A percentile compares a stretch with the other conserved stretches of the same genome.
phyloP scores from a whole-genome alignment of 495 filamentous ascomycete species.

The Aspergillus egyptiacus region DNA sequence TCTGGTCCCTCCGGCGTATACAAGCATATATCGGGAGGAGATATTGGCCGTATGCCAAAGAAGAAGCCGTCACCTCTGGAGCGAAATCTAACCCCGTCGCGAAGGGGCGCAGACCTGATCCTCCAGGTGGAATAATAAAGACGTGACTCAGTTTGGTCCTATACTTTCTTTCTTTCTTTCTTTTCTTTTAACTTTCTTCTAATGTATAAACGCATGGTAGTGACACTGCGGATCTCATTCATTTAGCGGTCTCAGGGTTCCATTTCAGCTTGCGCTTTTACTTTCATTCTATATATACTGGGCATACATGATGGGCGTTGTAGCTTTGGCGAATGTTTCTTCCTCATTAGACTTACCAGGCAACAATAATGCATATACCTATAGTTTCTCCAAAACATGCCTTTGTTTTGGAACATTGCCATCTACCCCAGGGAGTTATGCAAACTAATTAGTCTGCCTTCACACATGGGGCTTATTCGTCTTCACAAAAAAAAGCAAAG shows the following conservation, averaged over 20 bases:
- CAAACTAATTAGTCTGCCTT: too few relatives aligned
- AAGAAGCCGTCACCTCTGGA: constrained; percentile 26
- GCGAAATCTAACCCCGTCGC: constrained; percentile 35
- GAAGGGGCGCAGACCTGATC: constrained; percentile 32
- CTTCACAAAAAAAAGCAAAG: too few relatives aligned
- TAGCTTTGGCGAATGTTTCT: neutral
- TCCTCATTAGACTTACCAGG: neutral
- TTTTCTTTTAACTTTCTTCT: neutral
- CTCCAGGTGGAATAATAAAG: constrained; percentile 33
- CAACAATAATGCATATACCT: neutral
- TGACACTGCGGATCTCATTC: neutral
- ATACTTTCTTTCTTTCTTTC: too few relatives aligned
- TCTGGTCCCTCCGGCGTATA: constrained; percentile 5
- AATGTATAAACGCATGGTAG: constrained; percentile 2
- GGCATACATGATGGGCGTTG: neutral
- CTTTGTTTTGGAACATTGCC: too few relatives aligned
- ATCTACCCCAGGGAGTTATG: too few relatives aligned
- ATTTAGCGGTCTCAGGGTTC: neutral
- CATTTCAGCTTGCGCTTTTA: neutral
- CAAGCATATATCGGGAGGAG: constrained; percentile 3
- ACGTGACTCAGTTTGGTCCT: too few relatives aligned
- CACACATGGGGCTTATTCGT: too few relatives aligned
- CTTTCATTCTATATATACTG: neutral
- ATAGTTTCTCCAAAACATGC: neutral
- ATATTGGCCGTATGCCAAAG: constrained; percentile 8